Base-by-base conservation (phyloP, 2,329 filamentous ascomycete species). In the Dryadomyces quercivorus region DNA sequence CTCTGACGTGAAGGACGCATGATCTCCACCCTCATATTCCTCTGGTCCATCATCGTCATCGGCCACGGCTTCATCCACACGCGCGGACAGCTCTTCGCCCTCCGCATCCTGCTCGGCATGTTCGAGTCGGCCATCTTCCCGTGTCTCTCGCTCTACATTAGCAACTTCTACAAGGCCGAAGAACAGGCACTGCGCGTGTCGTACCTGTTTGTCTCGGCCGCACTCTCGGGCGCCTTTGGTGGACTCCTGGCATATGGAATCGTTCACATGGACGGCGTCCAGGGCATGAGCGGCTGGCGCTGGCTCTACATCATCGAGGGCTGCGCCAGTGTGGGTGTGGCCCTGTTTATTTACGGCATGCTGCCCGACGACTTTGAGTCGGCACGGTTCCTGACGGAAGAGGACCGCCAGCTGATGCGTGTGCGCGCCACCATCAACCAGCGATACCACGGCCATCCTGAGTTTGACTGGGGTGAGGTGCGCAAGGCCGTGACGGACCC, bases 111-210 rank as follows among this genome's bases (percentile, higher is more conserved):
- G 0, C 72, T 84, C 0, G 80, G 81, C 1, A 64, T 76, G 3
- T 73, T 80, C 16, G 81, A 84, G 64, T 77, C 76, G 3, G 80
- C 78, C 0, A 67, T 84, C 0, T 82, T 84, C 58, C 80, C 81
- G 0, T 78, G 79, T 0, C 69, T 81, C 55, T 74, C 75, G 0
- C 64, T 78, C 12, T 82, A 82, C 53, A 6, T 58, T 16, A 45
- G 45, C 42, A 57, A 54, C 45, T 51, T 57, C 7, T 58, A 50
- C 49, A 53, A 48, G 21, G 44, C 45, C 20, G 55, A 58, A 16
- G 57, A 58, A 50, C 49, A 51, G 3, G 55, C 55, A 13, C 46
- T 48, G 50, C 52, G 57, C 6, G 43, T 50, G 2, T 38, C 38
- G 2, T 18, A 51, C 21, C 20, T 58, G 36, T 38, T 58, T 7